Base-by-base conservation (phyloP, 2,329 filamentous ascomycete genomes). In the Xylaria sp. region DNA sequence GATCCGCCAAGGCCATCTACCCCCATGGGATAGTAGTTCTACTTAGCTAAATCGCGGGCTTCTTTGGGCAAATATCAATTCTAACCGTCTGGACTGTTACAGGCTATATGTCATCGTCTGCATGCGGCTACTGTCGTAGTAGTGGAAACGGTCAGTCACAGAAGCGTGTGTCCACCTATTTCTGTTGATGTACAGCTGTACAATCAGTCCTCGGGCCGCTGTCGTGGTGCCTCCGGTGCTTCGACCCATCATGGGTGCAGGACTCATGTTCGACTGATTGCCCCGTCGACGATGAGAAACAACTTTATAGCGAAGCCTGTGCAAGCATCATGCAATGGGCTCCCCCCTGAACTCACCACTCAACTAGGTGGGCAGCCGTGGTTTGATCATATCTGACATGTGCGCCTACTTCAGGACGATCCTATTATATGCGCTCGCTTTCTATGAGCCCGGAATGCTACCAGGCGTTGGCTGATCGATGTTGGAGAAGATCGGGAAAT, bases 401-500 rank as follows among this genome's bases (percentile, higher is more conserved):
- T 47, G 38, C 63, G 43, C 47, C 49, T 27, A 55, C 43, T 62
- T 27, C 70, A 92, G 91, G 89, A 70, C 89, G 84, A 71, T 90
- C 87, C 27, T 93, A 92, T 76, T 93, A 91, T 78, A 85, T 85
- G 37, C 81, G 80, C 51, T 81, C 89, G 51, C 82, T 80, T 44
- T 84, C 81, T 23, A 75, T 94, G 70, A 87, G 82, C 47, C 81
- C 88, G 5, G 77, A 80, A 1, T 86, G 91, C 70, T 95, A 95
- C 70, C 89, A 94, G 73, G 78, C 74, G 43, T 80, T 95, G 37
- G 78, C 94, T 44, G 86, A 93, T 74, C 85, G 90, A 66, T 90
- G 88, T 64, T 95, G 90, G 90, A 88, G 91, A 74, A 84, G 90
- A 65, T 93, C 87, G 37, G 87, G 85, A 15, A 86, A 79, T 27